These are phyloP conservation scores for Jacaranda copaia DNA, from an alignment of 257 asterid genomes.

Conservation along the genomic window DNA sequence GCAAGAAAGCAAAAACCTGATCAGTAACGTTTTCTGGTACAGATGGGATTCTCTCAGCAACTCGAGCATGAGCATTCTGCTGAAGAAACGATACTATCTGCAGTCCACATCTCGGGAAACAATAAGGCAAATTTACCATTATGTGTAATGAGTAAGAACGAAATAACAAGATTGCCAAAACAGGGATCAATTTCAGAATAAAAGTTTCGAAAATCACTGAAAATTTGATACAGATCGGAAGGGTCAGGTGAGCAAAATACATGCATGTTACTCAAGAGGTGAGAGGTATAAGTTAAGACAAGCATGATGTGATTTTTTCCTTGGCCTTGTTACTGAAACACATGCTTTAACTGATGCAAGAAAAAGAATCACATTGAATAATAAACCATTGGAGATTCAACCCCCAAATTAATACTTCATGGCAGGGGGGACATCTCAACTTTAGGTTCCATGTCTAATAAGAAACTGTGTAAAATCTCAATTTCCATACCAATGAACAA, in stretches of 20 bases:
- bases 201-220: background rate
- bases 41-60: constrained; percentile 77
- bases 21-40: constrained; percentile 98
- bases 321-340: background rate
- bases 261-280: background rate
- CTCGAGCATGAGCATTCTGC: constrained; percentile 98
- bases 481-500: background rate
- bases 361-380: background rate
- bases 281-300: background rate
- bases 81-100: constrained; percentile 95
- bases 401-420: background rate
- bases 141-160: constrained; percentile 12
- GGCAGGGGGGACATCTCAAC: background rate
- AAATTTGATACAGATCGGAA: background rate
- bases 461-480: background rate
- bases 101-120: constrained; percentile 42
- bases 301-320: background rate
- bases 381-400: background rate
- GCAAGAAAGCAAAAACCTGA: constrained; percentile 58
- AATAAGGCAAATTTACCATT: constrained; percentile 15
- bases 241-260: constrained; percentile 2
- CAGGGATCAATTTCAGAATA: background rate
- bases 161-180: background rate
- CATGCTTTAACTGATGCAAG: background rate
- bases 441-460: background rate